Conservation (phyloP, 768 basidiomycete species). For the Pleurotus djamor region DNA sequence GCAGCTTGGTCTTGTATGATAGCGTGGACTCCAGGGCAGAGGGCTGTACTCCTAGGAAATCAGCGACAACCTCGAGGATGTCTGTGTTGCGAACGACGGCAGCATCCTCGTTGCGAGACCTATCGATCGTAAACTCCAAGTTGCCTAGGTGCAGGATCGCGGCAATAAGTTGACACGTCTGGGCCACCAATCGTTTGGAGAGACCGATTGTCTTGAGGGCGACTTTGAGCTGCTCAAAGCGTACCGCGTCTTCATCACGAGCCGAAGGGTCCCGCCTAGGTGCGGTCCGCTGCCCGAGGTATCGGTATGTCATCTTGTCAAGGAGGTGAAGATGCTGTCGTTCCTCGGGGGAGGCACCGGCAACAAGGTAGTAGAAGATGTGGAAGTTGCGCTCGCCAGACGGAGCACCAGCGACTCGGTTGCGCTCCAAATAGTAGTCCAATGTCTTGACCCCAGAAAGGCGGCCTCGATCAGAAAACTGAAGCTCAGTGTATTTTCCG, state of each 20-base stretch:
- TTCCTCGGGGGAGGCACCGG: constrained; percentile 88
- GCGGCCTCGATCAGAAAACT: constrained; percentile 91
- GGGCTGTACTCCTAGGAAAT: constrained; percentile 84
- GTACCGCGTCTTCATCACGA: constrained; percentile 77
- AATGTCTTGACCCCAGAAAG: constrained; percentile 90
- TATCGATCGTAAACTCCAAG: constrained; percentile 87
- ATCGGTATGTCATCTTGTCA: constrained; percentile 82
- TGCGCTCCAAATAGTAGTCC: constrained; percentile 94
- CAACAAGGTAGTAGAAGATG: constrained; percentile 95
- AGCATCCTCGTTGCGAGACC: constrained; percentile 83
- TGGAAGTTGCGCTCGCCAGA: constrained; percentile 97
- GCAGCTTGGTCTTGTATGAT: constrained; percentile 88
- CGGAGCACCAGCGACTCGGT: constrained; percentile 83
- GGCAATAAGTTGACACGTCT: constrained; percentile 92
- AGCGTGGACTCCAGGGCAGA: constrained; percentile 74
- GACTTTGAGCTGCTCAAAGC: constrained; percentile 92
- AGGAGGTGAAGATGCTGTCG: constrained; percentile 81
- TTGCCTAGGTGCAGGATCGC: constrained; percentile 97
- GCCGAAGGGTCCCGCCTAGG: constrained; percentile 37
- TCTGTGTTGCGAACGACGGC: constrained; percentile 90
- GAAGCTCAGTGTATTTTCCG: constrained; percentile 97
- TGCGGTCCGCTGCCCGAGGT: constrained; percentile 71
- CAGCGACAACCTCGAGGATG: constrained; percentile 77
- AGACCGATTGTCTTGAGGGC: constrained; percentile 93
- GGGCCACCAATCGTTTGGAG: constrained; percentile 92